phyloP scores from a whole-genome alignment of 768 basidiomycete species.

The Cytidiella melzeri region DNA sequence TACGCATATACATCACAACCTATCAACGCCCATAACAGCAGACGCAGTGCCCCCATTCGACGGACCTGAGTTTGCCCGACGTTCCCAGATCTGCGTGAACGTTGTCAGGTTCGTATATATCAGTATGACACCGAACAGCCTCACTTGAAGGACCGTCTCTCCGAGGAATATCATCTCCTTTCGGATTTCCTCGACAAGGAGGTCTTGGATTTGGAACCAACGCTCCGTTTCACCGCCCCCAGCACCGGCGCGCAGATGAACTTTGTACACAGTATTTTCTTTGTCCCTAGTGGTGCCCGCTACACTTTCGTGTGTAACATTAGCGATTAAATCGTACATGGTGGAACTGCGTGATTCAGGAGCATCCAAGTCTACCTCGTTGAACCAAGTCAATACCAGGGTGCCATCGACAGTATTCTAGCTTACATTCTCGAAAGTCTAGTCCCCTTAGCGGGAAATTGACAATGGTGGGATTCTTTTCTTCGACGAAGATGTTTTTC shows the following conservation, averaged over 20 bases:
- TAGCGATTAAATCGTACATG: slow-evolving; percentile 91
- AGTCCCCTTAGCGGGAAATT: slow-evolving; percentile 93
- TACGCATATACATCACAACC: background rate
- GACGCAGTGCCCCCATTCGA: slow-evolving; percentile 4
- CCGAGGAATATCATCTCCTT: slow-evolving; percentile 98
- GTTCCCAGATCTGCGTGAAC: slow-evolving; percentile 23
- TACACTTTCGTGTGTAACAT: slow-evolving; percentile 91
- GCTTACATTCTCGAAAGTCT: slow-evolving; percentile 88
- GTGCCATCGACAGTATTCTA: background rate
- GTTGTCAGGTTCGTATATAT: slow-evolving; percentile 2
- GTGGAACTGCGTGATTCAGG: slow-evolving; percentile 53
- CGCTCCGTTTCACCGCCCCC: slow-evolving; percentile 81
- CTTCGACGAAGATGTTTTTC: slow-evolving; percentile 94
- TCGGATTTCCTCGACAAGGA: slow-evolving; percentile 93
- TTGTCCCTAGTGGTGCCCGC: slow-evolving; percentile 95
- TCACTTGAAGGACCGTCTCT: slow-evolving; percentile 92
- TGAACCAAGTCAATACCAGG: background rate
- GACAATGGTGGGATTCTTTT: slow-evolving; percentile 98
- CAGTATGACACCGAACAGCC: background rate
- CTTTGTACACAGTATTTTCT: slow-evolving; percentile 90
- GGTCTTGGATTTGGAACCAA: slow-evolving; percentile 96
- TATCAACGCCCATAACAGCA: slow-evolving; percentile 29
- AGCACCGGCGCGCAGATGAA: slow-evolving; percentile 70
- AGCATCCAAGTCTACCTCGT: slow-evolving; percentile 78
- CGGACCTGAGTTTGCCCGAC: slow-evolving; percentile 15